phyloP scores from a whole-genome alignment of 2,329 filamentous ascomycete species.

The Calcarisporium arbuscula region DNA sequence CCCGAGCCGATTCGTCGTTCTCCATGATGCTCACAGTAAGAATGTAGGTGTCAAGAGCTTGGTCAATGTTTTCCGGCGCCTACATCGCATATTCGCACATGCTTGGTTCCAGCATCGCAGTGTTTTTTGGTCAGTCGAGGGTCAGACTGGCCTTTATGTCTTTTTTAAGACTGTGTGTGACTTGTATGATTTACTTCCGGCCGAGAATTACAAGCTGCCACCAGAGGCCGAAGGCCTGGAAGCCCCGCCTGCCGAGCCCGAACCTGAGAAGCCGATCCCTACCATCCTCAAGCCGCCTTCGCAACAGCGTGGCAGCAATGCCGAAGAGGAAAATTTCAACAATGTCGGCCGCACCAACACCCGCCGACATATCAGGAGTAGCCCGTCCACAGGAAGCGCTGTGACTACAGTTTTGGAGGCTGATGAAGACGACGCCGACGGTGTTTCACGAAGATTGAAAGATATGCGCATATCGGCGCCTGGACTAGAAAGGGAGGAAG shows the following conservation, averaged over 20 bases:
- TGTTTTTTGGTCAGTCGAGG: constrained; percentile 92
- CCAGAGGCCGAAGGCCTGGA: constrained; percentile 86
- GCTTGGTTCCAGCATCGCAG: constrained; percentile 97
- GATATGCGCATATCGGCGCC: constrained; percentile 40
- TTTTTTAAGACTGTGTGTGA: constrained; percentile 98
- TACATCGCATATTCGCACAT: constrained; percentile 96
- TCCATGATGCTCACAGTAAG: constrained; percentile 52
- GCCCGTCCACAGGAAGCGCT: constrained; percentile 69
- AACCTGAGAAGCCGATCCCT: constrained; percentile 30
- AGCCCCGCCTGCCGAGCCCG: constrained; percentile 32
- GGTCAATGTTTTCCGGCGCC: constrained; percentile 87
- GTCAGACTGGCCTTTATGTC: constrained; percentile 84
- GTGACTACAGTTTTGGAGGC: constrained; percentile 80
- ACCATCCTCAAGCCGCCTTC: constrained; percentile 29
- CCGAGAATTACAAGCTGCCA: constrained; percentile 94
- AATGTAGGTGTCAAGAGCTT: constrained; percentile 70
- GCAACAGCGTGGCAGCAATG: constrained; percentile 21
- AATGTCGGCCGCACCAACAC: constrained; percentile 59
- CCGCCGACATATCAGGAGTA: constrained; percentile 73
- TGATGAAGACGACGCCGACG: constrained; percentile 62
- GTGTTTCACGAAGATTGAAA: constrained; percentile 39
- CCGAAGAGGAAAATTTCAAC: constrained; percentile 45
- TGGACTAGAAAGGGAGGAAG: constrained; percentile 54
- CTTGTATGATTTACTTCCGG: constrained; percentile 78
- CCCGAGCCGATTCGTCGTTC: constrained; percentile 67